phyloP scores from a whole-genome alignment of 306 rosid genomes.

The Begonia masoniana region DNA sequence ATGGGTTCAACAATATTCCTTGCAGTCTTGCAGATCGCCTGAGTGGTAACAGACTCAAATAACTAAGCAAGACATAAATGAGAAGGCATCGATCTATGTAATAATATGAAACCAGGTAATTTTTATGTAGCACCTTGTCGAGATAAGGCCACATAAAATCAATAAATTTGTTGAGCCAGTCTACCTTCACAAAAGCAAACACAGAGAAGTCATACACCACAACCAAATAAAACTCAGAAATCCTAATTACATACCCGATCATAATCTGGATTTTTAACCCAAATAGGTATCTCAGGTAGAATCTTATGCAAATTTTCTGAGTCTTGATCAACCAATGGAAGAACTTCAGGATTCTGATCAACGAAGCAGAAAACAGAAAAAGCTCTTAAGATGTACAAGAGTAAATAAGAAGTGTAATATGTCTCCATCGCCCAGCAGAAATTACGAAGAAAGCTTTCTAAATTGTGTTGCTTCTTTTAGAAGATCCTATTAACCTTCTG shows the following conservation, averaged over 20 bases:
- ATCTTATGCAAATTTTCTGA: conserved; percentile 41
- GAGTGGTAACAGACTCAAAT: not conserved
- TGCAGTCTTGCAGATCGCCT: conserved; percentile 1
- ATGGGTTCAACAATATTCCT: conserved; percentile 5
- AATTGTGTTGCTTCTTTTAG: no score
- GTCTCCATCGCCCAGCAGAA: no score
- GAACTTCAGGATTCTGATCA: conserved; percentile 49
- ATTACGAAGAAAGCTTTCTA: no score
- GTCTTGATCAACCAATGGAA: conserved; percentile 56
- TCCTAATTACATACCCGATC: conserved; percentile 45
- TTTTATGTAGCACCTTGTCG: conserved; percentile 42
- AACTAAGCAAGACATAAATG: not conserved
- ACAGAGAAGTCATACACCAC: no score
- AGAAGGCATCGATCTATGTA: not conserved
- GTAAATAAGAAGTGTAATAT: no score
- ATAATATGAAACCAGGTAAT: not conserved
- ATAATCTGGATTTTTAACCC: conserved; percentile 89
- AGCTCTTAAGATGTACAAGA: no score
- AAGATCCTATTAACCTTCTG: no score
- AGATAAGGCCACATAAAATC: conserved; percentile 85
- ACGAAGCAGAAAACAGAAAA: not conserved
- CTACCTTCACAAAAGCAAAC: conserved; percentile 30
- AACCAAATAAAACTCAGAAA: no score
- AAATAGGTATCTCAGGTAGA: conserved; percentile 77
- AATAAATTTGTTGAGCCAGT: conserved; percentile 74